Percentiles rank a stretch among this genome's conserved stretches.
These are phyloP conservation scores for Coffea humblotiana DNA, from an alignment of 305 asterid genomes.

Conservation along the genomic window DNA sequence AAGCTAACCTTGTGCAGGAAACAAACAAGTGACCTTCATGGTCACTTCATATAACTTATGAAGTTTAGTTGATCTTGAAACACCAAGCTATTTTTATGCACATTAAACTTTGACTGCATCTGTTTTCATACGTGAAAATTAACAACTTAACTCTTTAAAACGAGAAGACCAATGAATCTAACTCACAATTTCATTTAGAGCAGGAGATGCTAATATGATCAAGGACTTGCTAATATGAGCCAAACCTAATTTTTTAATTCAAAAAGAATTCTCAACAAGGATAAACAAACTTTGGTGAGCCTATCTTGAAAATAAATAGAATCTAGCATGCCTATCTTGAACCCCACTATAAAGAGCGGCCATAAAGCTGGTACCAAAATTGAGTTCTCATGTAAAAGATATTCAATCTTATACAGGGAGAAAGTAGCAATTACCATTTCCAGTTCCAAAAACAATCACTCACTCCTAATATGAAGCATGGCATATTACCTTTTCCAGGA, in stretches of 20 bases:
- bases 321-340: not conserved
- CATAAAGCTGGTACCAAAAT: not conserved
- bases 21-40: not conserved
- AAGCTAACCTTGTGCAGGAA: not conserved
- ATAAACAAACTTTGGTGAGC: not conserved
- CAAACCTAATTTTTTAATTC: too few species aligned
- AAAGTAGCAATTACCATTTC: not conserved
- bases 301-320: not conserved
- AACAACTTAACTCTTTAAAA: not conserved
- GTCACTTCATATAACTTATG: not conserved
- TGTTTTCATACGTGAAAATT: too few species aligned
- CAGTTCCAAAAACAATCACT: not conserved
- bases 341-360: not conserved
- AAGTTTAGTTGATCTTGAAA: too few species aligned
- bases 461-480: not conserved
- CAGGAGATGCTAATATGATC: not conserved
- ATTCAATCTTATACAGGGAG: not conserved
- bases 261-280: not conserved
- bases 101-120: not conserved
- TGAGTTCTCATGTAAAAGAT: not conserved
- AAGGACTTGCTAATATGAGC: not conserved
- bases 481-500: not conserved
- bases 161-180: not conserved
- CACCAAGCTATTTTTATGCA: not conserved
- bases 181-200: too few species aligned